A percentile compares a stretch with the other conserved stretches of the same genome.
phyloP scores from a whole-genome alignment of 225 moss, liverwort and hornwort genomes.

The Physcomitrium patens region DNA sequence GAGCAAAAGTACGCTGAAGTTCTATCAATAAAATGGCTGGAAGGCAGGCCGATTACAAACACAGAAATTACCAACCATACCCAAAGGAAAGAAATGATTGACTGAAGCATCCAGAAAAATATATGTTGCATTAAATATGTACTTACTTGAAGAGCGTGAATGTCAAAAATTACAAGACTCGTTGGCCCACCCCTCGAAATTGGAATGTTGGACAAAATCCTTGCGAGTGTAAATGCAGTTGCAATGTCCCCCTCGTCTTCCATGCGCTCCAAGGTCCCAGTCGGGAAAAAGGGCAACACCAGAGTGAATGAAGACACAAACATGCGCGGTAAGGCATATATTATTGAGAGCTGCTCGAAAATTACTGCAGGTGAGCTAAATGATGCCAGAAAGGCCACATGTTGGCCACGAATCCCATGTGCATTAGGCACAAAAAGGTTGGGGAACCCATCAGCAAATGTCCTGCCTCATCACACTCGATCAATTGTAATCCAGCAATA shows the following conservation, averaged over 20 bases:
- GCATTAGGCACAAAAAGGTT: constrained; percentile 96
- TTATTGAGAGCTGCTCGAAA: constrained; percentile 97
- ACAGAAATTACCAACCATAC: neutral
- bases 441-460: constrained; percentile 95
- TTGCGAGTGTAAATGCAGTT: constrained; percentile 91
- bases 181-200: constrained; percentile 99
- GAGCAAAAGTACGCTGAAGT: neutral
- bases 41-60: neutral
- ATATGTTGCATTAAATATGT: constrained; percentile 1
- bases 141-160: constrained; percentile 94
- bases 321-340: constrained; percentile 96
- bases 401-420: constrained; percentile 95
- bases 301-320: constrained; percentile 96
- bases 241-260: constrained; percentile 99
- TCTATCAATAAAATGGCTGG: constrained; percentile 1
- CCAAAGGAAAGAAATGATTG: neutral
- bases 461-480: constrained; percentile 53
- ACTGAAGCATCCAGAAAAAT: neutral
- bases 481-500: neutral
- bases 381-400: constrained; percentile 94
- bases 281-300: constrained; percentile 96
- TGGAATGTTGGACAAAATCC: constrained; percentile 93
- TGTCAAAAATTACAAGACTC: constrained; percentile 97
- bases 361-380: constrained; percentile 90
- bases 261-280: constrained; percentile 98